Conservation (phyloP, 768 basidiomycete genomes). For the Lactifluus rugatus region DNA sequence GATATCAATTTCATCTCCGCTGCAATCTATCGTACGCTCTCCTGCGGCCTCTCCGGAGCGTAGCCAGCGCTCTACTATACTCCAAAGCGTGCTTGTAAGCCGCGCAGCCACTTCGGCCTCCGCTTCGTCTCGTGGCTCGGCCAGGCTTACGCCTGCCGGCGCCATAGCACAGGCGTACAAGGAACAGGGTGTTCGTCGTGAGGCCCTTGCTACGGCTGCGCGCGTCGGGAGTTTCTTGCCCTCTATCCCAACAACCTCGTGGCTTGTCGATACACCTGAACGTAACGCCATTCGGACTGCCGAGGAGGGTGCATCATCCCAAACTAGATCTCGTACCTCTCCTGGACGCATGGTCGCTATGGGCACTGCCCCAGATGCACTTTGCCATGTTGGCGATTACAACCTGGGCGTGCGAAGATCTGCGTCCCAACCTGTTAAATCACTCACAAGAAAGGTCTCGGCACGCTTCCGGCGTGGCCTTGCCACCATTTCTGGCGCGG, state of each 20-base stretch:
- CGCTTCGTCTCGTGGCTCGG: neutral
- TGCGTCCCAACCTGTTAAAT: neutral
- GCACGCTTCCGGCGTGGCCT: constrained; percentile 8
- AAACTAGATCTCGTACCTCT: neutral
- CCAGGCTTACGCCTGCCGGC: constrained; percentile 19
- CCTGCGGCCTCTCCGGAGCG: neutral
- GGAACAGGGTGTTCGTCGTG: constrained; percentile 17
- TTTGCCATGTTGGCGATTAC: neutral
- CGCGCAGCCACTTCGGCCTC: neutral
- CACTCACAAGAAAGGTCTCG: constrained; percentile 18
- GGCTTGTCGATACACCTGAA: neutral
- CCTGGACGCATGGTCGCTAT: constrained; percentile 7
- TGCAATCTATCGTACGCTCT: neutral
- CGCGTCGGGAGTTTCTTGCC: neutral
- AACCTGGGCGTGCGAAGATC: neutral
- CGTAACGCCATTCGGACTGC: neutral
- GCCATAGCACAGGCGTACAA: constrained; percentile 19
- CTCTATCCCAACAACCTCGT: neutral
- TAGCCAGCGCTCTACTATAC: neutral
- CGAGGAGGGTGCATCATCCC: neutral
- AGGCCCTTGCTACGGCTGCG: constrained; percentile 14
- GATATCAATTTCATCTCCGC: neutral
- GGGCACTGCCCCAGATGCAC: constrained; percentile 3
- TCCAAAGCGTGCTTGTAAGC: constrained; percentile 10
- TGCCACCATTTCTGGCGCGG: neutral